Conservation (phyloP, 2,329 filamentous ascomycete genomes). For the Colletotrichum tanaceti region DNA sequence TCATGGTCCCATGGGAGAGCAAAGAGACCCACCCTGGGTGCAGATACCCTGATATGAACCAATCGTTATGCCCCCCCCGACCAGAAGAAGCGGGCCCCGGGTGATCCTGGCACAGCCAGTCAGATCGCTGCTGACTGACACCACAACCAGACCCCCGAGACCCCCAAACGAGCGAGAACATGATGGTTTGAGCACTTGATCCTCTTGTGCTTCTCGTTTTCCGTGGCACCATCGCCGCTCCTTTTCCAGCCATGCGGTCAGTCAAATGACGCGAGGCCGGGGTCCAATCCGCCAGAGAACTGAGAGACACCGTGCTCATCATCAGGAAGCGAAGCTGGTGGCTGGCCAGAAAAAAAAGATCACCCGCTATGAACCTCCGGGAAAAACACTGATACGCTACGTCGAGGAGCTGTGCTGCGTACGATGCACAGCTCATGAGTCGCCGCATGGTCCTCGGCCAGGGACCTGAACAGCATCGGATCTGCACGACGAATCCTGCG, state of each 20-base stretch:
- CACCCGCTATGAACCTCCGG: background rate
- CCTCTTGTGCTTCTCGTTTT: constrained; percentile 10
- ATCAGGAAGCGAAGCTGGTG: background rate
- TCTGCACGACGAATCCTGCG: constrained; percentile 20
- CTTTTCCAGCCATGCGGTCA: constrained; percentile 17
- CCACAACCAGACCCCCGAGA: constrained; percentile 11
- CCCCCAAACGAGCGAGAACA: constrained; percentile 22
- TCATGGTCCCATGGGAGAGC: too few relatives aligned
- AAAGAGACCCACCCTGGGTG: constrained; percentile 18
- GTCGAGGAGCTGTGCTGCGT: background rate
- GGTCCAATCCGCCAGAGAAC: background rate
- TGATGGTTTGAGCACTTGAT: constrained; percentile 34
- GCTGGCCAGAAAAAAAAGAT: background rate
- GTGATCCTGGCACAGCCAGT: constrained; percentile 21
- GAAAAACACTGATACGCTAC: background rate
- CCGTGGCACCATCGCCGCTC: constrained; percentile 26
- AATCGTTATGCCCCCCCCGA: constrained; percentile 7
- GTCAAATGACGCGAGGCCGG: constrained; percentile 28
- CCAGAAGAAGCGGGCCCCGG: constrained; percentile 7
- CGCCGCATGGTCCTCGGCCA: constrained; percentile 35
- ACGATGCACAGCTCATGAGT: constrained; percentile 11
- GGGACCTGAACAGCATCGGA: constrained; percentile 32
- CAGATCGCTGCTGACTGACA: constrained; percentile 36
- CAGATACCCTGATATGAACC: constrained; percentile 3
- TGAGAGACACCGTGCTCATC: background rate